Evolutionary conservation across 352 stramenopile genomes (phyloP), one percentile per base, ranked within the genome.

Genomic region (Pythium volutum): DNA sequence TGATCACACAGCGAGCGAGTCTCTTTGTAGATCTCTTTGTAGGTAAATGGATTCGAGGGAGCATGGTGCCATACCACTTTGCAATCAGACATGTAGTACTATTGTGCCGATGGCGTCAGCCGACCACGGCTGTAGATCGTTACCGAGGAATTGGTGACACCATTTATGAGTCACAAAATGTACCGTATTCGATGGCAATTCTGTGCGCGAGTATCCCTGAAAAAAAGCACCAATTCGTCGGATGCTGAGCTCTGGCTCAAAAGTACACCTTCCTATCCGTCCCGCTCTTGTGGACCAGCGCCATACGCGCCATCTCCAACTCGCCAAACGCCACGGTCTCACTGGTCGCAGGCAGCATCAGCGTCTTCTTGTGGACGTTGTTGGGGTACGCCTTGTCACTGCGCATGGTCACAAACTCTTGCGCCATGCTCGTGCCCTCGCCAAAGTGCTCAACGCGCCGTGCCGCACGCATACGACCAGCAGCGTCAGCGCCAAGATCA

Each of bases 291-390:
- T 59, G 47, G 12, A 49, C 55, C 26, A 66, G 59, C 39, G 43
- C 39, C 43, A 66, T 55, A 12, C 41, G 31, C 43, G 60, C 59
- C 11, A 66, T 33, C 9, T 53, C 42, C 0, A 66, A 18, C 10
- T 60, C 59, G 29, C 31, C 36, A 26, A 66, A 55, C 22, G 26
- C 16, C 31, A 66, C 16, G 18, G 26, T 11, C 42, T 66, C 42
- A 29, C 43, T 20, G 1, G 59, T 54, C 25, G n/a, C 31, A 4
- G 59, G 51, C 34, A 66, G 51, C 20, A 55, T 26, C 0, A 66
- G 36, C 31, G 18, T 42, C n/a, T 66, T 66, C 49, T 59, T 49
- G 59, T 60, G 59, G 9, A 66, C 51, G n/a, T 10, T 60, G 22
- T 59, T 33, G 6, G 59, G 39, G 15, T 66, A 66, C 15, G 20